Evolutionary conservation across 202 grass and related monocot species (phyloP), one percentile per base, ranked within the genome.

Genomic region (Zizania palustris): DNA sequence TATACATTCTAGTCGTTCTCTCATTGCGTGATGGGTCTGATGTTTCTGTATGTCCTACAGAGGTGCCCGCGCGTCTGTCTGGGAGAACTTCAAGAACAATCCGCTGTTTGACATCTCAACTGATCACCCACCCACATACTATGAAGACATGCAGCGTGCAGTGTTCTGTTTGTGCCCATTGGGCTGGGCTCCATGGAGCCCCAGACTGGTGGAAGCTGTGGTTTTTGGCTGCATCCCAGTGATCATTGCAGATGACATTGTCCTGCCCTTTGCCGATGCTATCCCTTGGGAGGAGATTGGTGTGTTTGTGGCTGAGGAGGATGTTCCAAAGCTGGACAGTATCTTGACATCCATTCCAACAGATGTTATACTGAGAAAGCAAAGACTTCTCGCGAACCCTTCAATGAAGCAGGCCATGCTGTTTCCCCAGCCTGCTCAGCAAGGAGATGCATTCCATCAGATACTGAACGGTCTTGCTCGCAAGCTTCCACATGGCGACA

Each of bases 61-160:
- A 64, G 90, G 93, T 81, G 93, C 93, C 4, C 93, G 93, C 79
- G 90, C 90, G 0, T 90, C 93, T 34, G 93, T 97, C 34, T 97
- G 93, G 93, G 88, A 97, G 69, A 97, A 97, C 80, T 97, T 97
- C 80, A 97, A 93, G 80, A 84, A 90, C 88, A 97, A 97, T 69
- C 90, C 90, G 0, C 55, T 97, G 36, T 97, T 97, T 18, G 93
- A 97, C 85, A 97, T 97, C 80, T 97, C 93, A 9, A 93, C 93
- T 0, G 90, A 88, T 34, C 93, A 97, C 70, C 93, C 93, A 14
- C 85, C 85, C 0, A 97, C 93, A 0, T 97, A 97, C 82, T 97
- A 97, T 0, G 90, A 97, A 82, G 93, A 97, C 69, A 97, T 97
- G 93, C 93, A 97, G 65, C 76, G 93, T 13, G 72, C 93, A 3